phyloP scores from a whole-genome alignment of 2,329 filamentous ascomycete species.

The Cadophora gregata region DNA sequence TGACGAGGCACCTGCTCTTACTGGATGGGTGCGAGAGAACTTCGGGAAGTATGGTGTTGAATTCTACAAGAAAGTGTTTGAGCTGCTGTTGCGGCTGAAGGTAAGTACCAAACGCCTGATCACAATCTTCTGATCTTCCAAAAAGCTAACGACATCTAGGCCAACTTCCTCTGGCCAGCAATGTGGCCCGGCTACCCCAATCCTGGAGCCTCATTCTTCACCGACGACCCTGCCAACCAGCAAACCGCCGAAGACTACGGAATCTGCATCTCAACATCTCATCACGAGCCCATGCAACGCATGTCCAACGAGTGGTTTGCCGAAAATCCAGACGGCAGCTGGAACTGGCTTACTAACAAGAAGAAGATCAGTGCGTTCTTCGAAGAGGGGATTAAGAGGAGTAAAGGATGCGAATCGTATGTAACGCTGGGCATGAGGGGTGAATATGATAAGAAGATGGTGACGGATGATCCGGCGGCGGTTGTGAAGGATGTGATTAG shows the following conservation, averaged over 20 bases:
- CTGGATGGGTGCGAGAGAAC: constrained; percentile 59
- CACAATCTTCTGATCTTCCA: background rate
- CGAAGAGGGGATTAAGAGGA: constrained; percentile 65
- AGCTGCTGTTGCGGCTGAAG: constrained; percentile 68
- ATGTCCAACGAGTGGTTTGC: constrained; percentile 59
- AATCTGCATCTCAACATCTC: constrained; percentile 72
- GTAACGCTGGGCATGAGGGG: constrained; percentile 74
- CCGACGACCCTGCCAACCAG: constrained; percentile 70
- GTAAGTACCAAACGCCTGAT: constrained; percentile 14
- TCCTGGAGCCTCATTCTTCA: constrained; percentile 65
- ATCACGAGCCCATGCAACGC: constrained; percentile 73
- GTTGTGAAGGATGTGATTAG: constrained; percentile 62
- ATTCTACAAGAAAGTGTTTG: constrained; percentile 72
- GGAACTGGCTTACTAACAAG: constrained; percentile 73
- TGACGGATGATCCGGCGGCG: constrained; percentile 56
- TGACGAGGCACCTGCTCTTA: constrained; percentile 61
- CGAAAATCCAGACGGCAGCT: constrained; percentile 57
- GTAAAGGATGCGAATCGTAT: constrained; percentile 66
- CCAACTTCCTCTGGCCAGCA: constrained; percentile 77
- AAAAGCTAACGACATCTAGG: constrained; percentile 49
- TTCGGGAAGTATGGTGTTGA: constrained; percentile 55
- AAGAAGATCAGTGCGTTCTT: constrained; percentile 71
- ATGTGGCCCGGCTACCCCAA: constrained; percentile 64
- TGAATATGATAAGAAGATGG: constrained; percentile 65
- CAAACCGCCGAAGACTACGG: constrained; percentile 71